phyloP scores from a whole-genome alignment of 257 asterid species.

The Solanum pimpinellifolium region DNA sequence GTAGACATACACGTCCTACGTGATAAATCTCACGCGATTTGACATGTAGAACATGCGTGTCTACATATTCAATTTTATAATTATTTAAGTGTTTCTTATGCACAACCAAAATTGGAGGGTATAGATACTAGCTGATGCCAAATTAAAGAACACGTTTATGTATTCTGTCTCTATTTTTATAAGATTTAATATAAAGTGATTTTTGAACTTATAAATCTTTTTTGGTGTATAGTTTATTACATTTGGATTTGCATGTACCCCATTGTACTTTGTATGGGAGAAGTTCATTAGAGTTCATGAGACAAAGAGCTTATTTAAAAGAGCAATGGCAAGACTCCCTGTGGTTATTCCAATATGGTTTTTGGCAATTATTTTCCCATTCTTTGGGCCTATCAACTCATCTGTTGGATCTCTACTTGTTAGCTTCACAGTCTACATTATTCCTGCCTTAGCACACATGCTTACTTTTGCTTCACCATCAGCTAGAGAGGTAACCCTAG shows the following conservation, averaged over 20 bases:
- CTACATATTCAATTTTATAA: too few species aligned
- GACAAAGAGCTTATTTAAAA: constrained; percentile 58
- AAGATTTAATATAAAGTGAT: neutral
- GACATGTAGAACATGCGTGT: neutral
- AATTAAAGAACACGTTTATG: neutral
- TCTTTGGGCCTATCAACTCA: constrained; percentile 79
- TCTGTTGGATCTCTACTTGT: constrained; percentile 84
- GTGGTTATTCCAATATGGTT: constrained; percentile 86
- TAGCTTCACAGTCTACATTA: constrained; percentile 85
- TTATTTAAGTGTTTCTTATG: too few species aligned
- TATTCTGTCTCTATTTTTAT: neutral
- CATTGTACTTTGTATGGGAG: constrained; percentile 80
- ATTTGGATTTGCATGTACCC: constrained; percentile 85
- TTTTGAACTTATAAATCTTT: neutral
- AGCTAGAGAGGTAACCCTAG: constrained; percentile 57
- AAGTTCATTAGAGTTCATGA: constrained; percentile 64
- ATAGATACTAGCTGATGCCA: too few species aligned
- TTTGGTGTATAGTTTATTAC: constrained; percentile 52
- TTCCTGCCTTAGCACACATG: constrained; percentile 87
- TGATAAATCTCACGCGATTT: neutral
- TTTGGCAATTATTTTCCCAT: constrained; percentile 67
- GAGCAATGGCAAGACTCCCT: constrained; percentile 62
- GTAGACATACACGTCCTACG: neutral
- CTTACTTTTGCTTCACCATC: constrained; percentile 71
- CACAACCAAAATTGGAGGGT: neutral